Evolutionary conservation across 345 rosid species (phyloP).

Genomic region (Dovyalis caffra): DNA sequence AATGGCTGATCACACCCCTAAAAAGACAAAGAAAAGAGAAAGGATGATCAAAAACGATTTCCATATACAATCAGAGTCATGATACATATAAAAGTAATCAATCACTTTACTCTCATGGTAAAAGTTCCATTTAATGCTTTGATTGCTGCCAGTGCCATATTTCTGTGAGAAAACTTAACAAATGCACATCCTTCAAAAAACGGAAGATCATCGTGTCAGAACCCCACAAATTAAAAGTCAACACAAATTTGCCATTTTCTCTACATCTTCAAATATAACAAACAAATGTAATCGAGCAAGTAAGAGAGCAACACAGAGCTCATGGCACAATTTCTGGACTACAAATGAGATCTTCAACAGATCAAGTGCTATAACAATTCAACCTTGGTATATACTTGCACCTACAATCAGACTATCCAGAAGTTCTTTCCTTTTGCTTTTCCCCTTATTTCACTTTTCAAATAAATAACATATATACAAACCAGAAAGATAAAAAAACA

Average conservation of each 20-base stretch:
- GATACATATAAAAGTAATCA: constrained; percentile 1
- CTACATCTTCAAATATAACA: neutral
- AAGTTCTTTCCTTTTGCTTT: neutral
- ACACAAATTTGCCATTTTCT: neutral
- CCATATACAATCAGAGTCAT: constrained; percentile 14
- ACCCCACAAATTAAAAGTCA: constrained; percentile 1
- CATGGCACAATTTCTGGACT: neutral
- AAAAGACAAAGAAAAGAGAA: constrained; percentile 10
- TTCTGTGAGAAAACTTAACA: constrained; percentile 64
- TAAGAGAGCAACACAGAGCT: neutral
- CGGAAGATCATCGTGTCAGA: constrained; percentile 22
- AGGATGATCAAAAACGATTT: constrained; percentile 7
- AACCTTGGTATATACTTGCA: too few relatives aligned
- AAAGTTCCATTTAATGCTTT: constrained; percentile 67
- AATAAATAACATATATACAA: neutral
- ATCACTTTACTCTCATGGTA: constrained; percentile 63
- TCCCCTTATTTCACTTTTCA: neutral
- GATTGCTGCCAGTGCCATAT: constrained; percentile 87
- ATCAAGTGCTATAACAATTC: neutral
- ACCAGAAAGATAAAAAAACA: constrained; percentile 3
- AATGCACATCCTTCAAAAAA: constrained; percentile 73
- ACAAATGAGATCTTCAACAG: neutral
- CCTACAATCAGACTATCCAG: neutral
- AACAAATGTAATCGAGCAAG: neutral
- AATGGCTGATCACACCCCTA: constrained; percentile 90